Conservation (phyloP, 768 basidiomycete genomes). For the Calocybe cyanea region DNA sequence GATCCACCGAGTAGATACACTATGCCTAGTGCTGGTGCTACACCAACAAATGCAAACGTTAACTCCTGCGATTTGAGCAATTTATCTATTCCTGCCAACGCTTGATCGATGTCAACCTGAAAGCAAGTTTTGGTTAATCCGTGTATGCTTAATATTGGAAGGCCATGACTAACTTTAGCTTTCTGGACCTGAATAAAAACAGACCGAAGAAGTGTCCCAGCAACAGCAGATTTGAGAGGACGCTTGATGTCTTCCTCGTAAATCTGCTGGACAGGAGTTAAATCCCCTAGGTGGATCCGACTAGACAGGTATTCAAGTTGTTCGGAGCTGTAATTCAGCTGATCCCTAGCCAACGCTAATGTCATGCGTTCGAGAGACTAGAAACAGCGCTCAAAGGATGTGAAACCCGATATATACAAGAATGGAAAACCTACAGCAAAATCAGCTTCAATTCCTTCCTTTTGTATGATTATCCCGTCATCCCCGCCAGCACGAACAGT, state of each 20-base stretch:
- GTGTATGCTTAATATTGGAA: too few relatives aligned
- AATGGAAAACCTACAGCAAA: slow-evolving; percentile 56
- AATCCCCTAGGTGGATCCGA: slow-evolving; percentile 73
- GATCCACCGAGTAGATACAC: slow-evolving; percentile 66
- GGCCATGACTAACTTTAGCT: slow-evolving; percentile 71
- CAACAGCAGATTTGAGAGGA: slow-evolving; percentile 78
- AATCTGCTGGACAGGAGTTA: slow-evolving; percentile 80
- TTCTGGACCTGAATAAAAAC: slow-evolving; percentile 94
- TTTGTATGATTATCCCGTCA: slow-evolving; percentile 68
- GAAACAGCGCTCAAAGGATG: background rate
- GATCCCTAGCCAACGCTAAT: slow-evolving; percentile 77
- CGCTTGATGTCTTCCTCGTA: slow-evolving; percentile 91
- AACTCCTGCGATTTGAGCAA: slow-evolving; percentile 91
- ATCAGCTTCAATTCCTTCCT: slow-evolving; percentile 82
- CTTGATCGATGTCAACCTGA: slow-evolving; percentile 89
- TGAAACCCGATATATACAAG: background rate
- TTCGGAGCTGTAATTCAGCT: slow-evolving; percentile 56
- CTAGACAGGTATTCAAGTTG: slow-evolving; percentile 65
- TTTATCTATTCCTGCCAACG: slow-evolving; percentile 87
- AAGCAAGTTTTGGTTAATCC: too few relatives aligned
- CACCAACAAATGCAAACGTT: slow-evolving; percentile 95
- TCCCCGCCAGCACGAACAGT: slow-evolving; percentile 84
- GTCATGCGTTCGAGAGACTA: slow-evolving; percentile 95
- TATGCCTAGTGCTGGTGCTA: slow-evolving; percentile 83
- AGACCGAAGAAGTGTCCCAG: slow-evolving; percentile 78